phyloP scores from a whole-genome alignment of 148 eudicot species.

The Rhododendron griersonianum region DNA sequence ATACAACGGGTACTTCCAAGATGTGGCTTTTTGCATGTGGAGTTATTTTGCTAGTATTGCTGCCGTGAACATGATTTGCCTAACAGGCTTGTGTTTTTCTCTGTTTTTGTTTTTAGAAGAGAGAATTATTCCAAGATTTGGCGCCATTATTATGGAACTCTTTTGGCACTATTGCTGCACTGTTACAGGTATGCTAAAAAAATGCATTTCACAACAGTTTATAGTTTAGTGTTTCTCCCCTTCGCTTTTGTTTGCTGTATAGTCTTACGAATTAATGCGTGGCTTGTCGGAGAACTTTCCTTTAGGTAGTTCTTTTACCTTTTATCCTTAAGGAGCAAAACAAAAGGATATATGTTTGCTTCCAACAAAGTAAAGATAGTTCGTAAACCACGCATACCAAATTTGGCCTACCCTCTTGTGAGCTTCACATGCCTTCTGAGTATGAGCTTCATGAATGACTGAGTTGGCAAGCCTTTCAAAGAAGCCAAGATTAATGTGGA shows the following conservation, averaged over 20 bases:
- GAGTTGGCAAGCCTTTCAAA: constrained; percentile 2
- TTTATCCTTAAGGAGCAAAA: neutral
- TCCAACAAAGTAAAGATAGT: neutral
- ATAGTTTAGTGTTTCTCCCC: neutral
- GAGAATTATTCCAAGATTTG: constrained; percentile 88
- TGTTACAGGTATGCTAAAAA: constrained; percentile 59
- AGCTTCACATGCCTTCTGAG: neutral
- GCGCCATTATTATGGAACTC: constrained; percentile 96
- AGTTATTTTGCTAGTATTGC: constrained; percentile 15
- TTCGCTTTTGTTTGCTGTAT: neutral
- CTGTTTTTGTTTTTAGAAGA: constrained; percentile 40
- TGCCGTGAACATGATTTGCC: constrained; percentile 15
- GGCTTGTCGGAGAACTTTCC: neutral
- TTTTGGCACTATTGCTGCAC: constrained; percentile 92
- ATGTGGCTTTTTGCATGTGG: constrained; percentile 9
- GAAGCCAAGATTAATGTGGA: neutral
- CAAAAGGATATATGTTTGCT: neutral
- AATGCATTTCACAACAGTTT: neutral
- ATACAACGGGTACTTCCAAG: constrained; percentile 9
- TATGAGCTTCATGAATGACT: neutral
- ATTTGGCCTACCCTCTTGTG: neutral
- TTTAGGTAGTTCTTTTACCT: neutral
- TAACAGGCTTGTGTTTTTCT: constrained; percentile 6
- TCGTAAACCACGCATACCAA: neutral
- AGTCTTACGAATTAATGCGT: neutral